These are phyloP conservation scores for Geotrichum siamense DNA, from an alignment of 1,139 yeast genomes.

Conservation along the genomic window DNA sequence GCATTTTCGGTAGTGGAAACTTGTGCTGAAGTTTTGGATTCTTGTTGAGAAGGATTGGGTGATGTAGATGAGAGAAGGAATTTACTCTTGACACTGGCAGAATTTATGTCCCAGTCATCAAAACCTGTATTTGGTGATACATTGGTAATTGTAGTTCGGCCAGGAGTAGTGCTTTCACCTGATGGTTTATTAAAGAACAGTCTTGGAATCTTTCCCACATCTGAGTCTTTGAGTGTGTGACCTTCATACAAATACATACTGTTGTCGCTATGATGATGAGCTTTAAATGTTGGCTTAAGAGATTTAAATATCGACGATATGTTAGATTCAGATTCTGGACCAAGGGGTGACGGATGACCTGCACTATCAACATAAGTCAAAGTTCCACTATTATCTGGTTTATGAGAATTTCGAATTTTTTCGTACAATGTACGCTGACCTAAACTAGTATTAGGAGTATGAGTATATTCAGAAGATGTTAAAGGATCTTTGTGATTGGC, in stretches of 20 bases:
- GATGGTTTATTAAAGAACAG: background rate
- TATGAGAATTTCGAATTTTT: background rate
- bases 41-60: background rate
- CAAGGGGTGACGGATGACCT: too few relatives aligned
- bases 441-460: background rate
- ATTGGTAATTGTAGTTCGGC: background rate
- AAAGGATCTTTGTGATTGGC: background rate
- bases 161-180: background rate
- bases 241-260: background rate
- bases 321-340: background rate
- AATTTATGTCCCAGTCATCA: constrained; percentile 14
- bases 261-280: constrained; percentile 13
- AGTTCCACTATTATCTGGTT: background rate
- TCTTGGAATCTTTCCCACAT: background rate
- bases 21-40: background rate
- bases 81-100: constrained; percentile 7
- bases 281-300: constrained; percentile 7
- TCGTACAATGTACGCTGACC: background rate
- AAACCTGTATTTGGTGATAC: constrained; percentile 4
- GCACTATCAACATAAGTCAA: background rate
- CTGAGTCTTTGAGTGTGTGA: background rate
- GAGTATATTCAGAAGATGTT: background rate
- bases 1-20: background rate
- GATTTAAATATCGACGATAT: background rate
- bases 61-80: constrained; percentile 2